phyloP scores from a whole-genome alignment of 2,329 filamentous ascomycete species.

The Xylariaceae sp. region DNA sequence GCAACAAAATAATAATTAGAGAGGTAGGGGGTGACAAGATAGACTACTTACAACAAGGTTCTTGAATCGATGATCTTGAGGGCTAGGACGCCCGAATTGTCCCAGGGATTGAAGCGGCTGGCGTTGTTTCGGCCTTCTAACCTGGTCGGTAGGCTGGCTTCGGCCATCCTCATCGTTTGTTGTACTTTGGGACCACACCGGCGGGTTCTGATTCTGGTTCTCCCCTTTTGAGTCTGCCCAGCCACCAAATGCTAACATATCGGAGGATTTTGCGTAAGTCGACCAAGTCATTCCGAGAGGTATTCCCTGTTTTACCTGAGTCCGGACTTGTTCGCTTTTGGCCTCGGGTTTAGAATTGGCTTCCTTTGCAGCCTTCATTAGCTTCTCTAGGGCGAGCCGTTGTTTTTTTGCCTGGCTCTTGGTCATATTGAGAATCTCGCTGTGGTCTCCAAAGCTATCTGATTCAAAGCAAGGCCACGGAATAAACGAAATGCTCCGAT shows the following conservation, averaged over 20 bases:
- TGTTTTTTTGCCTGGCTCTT: background rate
- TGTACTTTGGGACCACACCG: background rate
- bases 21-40: background rate
- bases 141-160: background rate
- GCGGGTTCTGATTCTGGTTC: background rate
- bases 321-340: background rate
- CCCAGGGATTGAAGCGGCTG: background rate
- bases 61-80: slow-evolving; percentile 7
- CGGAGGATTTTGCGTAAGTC: background rate
- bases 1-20: background rate
- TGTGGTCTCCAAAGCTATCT: background rate
- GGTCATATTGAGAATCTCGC: background rate
- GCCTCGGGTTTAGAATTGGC: background rate
- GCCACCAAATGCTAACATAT: background rate
- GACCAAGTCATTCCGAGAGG: background rate
- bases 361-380: too few relatives aligned
- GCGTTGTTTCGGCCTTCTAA: background rate
- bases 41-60: slow-evolving; percentile 7
- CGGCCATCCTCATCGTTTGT: background rate
- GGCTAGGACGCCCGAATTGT: slow-evolving; percentile 8
- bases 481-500: background rate
- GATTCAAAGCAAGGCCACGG: background rate
- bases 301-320: background rate
- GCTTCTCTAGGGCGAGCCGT: background rate
- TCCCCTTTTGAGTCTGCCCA: background rate